Evolutionary conservation across 192 early-diverging fungal species (phyloP), one percentile per base, ranked within the genome.

Genomic region (Entomortierella lignicola): DNA sequence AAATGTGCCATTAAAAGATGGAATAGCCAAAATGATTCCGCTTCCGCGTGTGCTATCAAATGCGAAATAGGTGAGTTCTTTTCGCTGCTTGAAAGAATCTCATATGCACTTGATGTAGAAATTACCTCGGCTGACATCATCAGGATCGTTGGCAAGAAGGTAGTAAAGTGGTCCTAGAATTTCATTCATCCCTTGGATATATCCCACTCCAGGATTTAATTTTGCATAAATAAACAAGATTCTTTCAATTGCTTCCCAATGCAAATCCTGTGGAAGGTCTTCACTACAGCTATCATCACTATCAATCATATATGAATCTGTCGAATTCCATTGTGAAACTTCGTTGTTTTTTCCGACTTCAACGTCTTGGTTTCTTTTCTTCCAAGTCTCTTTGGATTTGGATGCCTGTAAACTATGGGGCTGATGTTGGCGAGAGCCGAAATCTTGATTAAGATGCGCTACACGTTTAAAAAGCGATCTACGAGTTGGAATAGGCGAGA

Each of bases 161-260:
- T 93, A 94, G 74, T 94, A 95, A 23, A 94, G 83, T 0, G 94
- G 94, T 2, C 88, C 94, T 23, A 95, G 75, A 47, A 95, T 81
- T 70, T 95, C 92, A 72, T 95, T 95, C 94, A 96, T 94, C 32
- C 94, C 94, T 74, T 96, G 94, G n/a, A 93, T 90, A 67, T 96
- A 96, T 2, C 91, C 90, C 15, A 92, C 86, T 26, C 94, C 94
- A 6, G 89, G 91, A 67, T 95, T 95, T 48, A 94, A 81, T 60
- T 92, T 91, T 5, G 91, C 90, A 73, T 91, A 93, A 32, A 95
- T 91, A 58, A 90, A 94, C 66, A 96, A 67, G 18, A 96, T 86
- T 4, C 94, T 80, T 70, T 91, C 91, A 61, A 95, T 89, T 0
- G 88, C 92, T 63, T 94, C 92, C 85, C 88, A 94, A 67, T 96